These are phyloP conservation scores for Leptodermis oblonga DNA, from an alignment of 257 asterid genomes.

Conservation along the genomic window DNA sequence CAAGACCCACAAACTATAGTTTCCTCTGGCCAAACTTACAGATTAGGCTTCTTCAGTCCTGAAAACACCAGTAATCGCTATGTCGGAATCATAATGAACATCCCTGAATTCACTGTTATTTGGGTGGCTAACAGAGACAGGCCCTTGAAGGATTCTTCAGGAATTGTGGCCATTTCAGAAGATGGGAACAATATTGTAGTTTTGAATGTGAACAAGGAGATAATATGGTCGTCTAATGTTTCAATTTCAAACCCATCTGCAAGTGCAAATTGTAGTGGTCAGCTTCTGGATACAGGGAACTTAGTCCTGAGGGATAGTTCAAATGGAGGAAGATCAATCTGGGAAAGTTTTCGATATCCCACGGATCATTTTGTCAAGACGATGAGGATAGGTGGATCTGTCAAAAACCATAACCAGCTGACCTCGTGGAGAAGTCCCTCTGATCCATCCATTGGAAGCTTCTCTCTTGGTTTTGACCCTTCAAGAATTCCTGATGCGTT, in stretches of 20 bases:
- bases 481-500: conserved; percentile 28
- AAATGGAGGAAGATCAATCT: conserved; percentile 14
- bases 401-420: conserved; percentile 9
- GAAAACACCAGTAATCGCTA: conserved; percentile 18
- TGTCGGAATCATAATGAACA: conserved; percentile 22
- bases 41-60: conserved; percentile 27
- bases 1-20: conserved; percentile 18
- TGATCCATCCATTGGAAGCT: conserved; percentile 47
- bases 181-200: conserved; percentile 42
- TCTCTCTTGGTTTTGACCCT: conserved; percentile 25
- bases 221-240: conserved; percentile 40
- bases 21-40: conserved; percentile 18
- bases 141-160: conserved; percentile 31
- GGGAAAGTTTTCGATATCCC: conserved; percentile 48
- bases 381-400: conserved; percentile 26
- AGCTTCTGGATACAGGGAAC: conserved; percentile 39
- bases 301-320: conserved; percentile 31
- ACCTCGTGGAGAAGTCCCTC: conserved; percentile 35
- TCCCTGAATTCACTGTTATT: conserved; percentile 21
- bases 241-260: neutral
- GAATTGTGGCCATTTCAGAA: conserved; percentile 28
- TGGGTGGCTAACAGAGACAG: conserved; percentile 51
- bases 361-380: conserved; percentile 28
- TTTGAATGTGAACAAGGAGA: conserved; percentile 8
- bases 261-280: conserved; percentile 28